Evolutionary conservation across 2,329 filamentous ascomycete species (phyloP), one percentile per base, ranked within the genome.

Genomic region (Phaeosphaeria sp.): DNA sequence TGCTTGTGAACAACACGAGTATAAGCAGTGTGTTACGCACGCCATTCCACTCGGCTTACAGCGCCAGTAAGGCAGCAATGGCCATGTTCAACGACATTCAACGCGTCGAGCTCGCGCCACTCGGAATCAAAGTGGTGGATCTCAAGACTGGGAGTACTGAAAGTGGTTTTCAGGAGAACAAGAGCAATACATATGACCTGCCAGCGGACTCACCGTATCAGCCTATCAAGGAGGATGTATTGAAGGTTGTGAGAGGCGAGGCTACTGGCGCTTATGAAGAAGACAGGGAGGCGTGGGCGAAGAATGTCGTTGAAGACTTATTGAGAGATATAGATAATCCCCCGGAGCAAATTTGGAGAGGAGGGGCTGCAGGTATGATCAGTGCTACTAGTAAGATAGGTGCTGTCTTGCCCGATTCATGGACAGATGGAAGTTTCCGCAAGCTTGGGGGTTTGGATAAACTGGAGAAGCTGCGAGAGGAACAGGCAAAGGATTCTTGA

Each of bases 21-120:
- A 60, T 62, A 23, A 54, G 54, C 2, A 54, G 46, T 6, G 56
- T 59, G 10, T 30, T 56, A 25, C 54, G 52, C 13, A 58, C 56
- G 18, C 59, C 59, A 1, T 59, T 55, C 20, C 47, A 54, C 56
- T 62, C 59, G 5, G 56, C 64, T 3, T 78, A 78, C 63, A 68
- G 69, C 6, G 72, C 75, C 3, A 76, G 73, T 46, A 79, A 79
- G 62, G 75, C 75, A 6, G 75, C 75, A 21, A 68, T 75, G 9
- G 71, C 73, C 36, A 72, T 72, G 66, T 65, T 73, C 51, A 56
- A 56, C 39, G 68, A 71, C 36, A 62, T 53, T 10, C 56, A 66
- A 33, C 64, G 69, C 20, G 44, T 69, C 13, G 68, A 71, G 44
- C 33, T 72, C 1, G 59, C 53, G n/a, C 65, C 68, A 0, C 58